Evolutionary conservation across 176 grass and related monocot genomes (phyloP).

Genomic region (Eragrostis curvula): DNA sequence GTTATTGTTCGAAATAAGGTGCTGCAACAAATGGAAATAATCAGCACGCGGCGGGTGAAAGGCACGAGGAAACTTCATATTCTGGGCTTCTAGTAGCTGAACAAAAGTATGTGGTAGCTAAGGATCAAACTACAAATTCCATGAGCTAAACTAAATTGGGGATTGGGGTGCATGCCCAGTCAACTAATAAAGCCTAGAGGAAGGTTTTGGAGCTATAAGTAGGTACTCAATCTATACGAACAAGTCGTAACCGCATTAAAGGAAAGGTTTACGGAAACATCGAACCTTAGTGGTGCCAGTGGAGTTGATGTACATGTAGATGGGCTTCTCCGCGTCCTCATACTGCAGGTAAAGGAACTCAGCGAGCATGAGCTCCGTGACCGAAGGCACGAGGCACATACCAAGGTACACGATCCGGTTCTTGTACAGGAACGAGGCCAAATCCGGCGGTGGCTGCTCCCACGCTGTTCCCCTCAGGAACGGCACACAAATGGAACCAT

Average conservation of each 20-base stretch:
- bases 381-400: slow-evolving; percentile 76
- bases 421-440: slow-evolving; percentile 77
- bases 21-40: background rate
- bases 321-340: slow-evolving; percentile 78
- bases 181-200: background rate
- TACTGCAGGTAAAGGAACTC: slow-evolving; percentile 90
- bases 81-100: slow-evolving; percentile 8
- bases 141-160: slow-evolving; percentile 23
- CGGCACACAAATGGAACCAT: slow-evolving; percentile 38
- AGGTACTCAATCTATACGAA: background rate
- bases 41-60: background rate
- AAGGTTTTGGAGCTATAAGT: background rate
- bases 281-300: slow-evolving; percentile 82
- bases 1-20: slow-evolving; percentile 1
- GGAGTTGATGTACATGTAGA: slow-evolving; percentile 94
- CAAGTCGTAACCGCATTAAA: background rate
- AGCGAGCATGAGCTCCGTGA: slow-evolving; percentile 78
- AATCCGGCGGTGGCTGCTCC: slow-evolving; percentile 76
- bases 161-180: background rate
- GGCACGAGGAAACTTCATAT: slow-evolving; percentile 3
- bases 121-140: background rate
- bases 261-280: background rate
- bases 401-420: slow-evolving; percentile 96
- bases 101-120: background rate
- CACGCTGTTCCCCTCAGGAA: slow-evolving; percentile 71